Evolutionary conservation across 257 asterid genomes (phyloP).

Genomic region (Fraxinus excelsior): DNA sequence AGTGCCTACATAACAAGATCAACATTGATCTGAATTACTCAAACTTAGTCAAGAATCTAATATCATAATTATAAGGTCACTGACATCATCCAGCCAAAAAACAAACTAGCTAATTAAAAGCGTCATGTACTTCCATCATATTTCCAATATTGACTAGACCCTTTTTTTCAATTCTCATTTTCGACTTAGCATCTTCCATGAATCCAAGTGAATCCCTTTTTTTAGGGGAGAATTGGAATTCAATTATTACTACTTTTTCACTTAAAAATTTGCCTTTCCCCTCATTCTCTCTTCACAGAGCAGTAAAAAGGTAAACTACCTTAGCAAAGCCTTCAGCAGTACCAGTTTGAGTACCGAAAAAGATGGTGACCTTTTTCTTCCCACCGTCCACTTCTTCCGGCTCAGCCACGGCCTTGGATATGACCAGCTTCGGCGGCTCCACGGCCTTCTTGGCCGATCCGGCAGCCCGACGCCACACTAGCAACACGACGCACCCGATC

Average conservation of each 20-base stretch:
- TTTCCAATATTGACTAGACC: constrained; percentile 19
- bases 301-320: constrained; percentile 37
- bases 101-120: constrained; percentile 14
- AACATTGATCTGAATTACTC: constrained; percentile 5
- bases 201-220: constrained; percentile 23
- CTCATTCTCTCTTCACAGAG: neutral
- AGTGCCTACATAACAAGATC: constrained; percentile 64
- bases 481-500: constrained; percentile 68
- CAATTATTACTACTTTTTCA: neutral
- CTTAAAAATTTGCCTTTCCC: neutral
- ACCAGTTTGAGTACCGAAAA: constrained; percentile 96
- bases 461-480: constrained; percentile 65
- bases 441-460: constrained; percentile 48
- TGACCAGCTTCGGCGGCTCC: constrained; percentile 51
- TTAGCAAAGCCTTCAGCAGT: constrained; percentile 99
- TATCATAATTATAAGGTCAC: neutral
- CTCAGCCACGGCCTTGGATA: constrained; percentile 50
- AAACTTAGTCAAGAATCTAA: neutral
- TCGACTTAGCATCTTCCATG: constrained; percentile 13
- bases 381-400: constrained; percentile 83
- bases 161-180: constrained; percentile 5
- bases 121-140: neutral
- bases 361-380: constrained; percentile 71
- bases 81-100: constrained; percentile 19
- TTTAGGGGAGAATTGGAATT: neutral